Evolutionary conservation across 78 protist genomes (phyloP).

Genomic region (Diacronema lutheri): DNA sequence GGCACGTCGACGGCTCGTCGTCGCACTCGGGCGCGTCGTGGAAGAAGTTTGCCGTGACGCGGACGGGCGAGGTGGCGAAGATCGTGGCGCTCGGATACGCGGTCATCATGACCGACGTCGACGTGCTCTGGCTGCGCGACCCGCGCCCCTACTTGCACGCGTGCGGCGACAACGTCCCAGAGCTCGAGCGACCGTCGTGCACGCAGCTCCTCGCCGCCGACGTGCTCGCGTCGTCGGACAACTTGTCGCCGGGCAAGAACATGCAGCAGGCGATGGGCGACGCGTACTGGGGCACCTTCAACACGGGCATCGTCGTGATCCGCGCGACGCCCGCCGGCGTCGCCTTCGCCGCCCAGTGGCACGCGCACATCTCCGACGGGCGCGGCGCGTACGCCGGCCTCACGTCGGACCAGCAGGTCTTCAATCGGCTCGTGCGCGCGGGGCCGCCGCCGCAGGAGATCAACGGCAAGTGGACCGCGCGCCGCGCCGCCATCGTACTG

Average conservation of each 20-base stretch:
- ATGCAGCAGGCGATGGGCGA: neutral
- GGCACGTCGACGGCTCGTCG: neutral
- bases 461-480: neutral
- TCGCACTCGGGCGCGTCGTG: neutral
- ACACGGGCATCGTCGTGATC: neutral
- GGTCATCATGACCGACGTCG: neutral
- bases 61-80: neutral
- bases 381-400: no score
- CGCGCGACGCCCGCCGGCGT: neutral
- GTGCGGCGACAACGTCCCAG: neutral
- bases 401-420: conserved; percentile 16
- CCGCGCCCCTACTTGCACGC: neutral
- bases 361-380: neutral
- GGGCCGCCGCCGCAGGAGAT: neutral
- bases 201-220: neutral
- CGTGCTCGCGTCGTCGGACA: neutral
- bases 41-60: conserved; percentile 1
- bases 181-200: neutral
- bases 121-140: neutral
- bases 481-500: neutral
- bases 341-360: neutral
- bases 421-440: neutral
- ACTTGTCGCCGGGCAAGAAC: neutral
- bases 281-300: neutral
- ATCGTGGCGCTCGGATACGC: neutral